Evolutionary conservation across 148 eudicot species (phyloP).

Genomic region (Linanthus parryae): DNA sequence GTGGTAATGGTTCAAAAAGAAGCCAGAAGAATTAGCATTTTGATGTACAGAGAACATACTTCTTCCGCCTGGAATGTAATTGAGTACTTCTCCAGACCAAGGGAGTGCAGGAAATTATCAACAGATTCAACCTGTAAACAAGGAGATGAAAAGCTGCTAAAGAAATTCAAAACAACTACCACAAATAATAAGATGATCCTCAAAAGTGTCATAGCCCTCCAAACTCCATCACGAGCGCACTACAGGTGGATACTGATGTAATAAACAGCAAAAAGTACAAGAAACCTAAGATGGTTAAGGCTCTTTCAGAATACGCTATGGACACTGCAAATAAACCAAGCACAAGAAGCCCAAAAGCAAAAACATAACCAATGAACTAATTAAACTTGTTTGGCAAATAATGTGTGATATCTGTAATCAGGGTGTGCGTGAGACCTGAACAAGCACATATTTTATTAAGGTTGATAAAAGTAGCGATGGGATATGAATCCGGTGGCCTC

Average conservation of each 20-base stretch:
- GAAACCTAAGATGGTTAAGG: no score
- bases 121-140: constrained; percentile 63
- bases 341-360: constrained; percentile 2
- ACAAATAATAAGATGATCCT: no score
- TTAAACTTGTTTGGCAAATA: no score
- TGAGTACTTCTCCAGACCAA: constrained; percentile 76
- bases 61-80: constrained; percentile 77
- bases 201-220: neutral
- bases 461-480: neutral
- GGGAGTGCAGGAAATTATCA: constrained; percentile 67
- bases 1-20: neutral
- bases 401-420: neutral
- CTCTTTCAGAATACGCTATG: no score
- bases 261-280: no score
- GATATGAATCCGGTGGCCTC: neutral
- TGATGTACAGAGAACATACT: constrained; percentile 26
- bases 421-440: neutral
- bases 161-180: neutral
- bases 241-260: no score
- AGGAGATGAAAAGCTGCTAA: neutral
- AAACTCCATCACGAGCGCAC: no score
- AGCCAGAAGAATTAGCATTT: neutral
- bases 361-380: neutral
- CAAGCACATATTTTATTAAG: neutral
- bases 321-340: constrained; percentile 2